Percentiles rank a stretch among this genome's conserved stretches.
These are phyloP conservation scores for Mycena crocata DNA, from an alignment of 768 basidiomycete species.

Conservation along the genomic window DNA sequence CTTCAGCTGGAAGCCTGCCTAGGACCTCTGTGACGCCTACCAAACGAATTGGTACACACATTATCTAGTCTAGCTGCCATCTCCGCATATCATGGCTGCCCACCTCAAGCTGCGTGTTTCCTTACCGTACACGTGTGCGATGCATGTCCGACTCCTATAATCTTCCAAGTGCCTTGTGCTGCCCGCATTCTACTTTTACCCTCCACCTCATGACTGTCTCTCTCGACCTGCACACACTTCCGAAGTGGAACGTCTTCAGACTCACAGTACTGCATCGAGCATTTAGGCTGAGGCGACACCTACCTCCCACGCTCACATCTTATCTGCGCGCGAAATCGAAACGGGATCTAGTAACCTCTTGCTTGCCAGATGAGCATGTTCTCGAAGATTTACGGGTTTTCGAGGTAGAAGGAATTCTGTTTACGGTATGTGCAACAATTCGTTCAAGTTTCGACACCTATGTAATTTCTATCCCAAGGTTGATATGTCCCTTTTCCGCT, in stretches of 20 bases:
- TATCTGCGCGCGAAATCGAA: neutral
- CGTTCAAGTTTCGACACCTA: neutral
- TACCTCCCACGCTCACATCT: neutral
- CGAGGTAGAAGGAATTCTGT: slow-evolving; percentile 68
- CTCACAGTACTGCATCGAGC: neutral
- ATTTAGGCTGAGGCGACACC: neutral
- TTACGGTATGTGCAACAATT: slow-evolving; percentile 59
- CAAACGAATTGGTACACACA: no score
- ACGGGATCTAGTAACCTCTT: neutral
- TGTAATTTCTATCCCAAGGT: slow-evolving; percentile 44
- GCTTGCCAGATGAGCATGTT: neutral
- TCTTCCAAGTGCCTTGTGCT: neutral
- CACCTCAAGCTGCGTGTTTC: neutral
- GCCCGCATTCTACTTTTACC: neutral
- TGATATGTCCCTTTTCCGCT: slow-evolving; percentile 59
- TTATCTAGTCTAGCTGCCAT: neutral
- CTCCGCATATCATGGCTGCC: no score
- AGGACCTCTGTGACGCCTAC: no score
- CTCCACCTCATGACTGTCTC: neutral
- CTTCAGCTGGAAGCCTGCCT: no score
- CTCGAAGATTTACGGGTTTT: slow-evolving; percentile 68
- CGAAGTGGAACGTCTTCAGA: neutral
- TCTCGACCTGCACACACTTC: neutral
- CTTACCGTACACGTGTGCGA: neutral
- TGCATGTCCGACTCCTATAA: neutral